Percentiles rank a stretch among this genome's conserved stretches.
Conservation (phyloP, 2,329 filamentous ascomycete genomes). For the Orbilia ellipsospora region DNA sequence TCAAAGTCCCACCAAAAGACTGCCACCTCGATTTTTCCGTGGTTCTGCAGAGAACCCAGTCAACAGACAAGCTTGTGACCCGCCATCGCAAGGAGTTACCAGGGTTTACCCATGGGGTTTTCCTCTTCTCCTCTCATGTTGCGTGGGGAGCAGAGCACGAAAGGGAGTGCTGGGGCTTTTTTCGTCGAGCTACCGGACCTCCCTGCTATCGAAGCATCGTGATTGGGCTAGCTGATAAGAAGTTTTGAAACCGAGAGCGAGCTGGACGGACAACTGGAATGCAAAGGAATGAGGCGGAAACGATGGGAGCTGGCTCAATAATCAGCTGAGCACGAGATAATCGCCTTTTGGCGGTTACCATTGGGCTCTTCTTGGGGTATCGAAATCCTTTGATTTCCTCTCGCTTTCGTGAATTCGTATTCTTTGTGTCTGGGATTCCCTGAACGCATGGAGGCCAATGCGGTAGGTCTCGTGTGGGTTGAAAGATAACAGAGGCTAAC, state of each 20-base stretch:
- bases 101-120: slow-evolving; percentile 12
- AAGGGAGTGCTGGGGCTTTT: background rate
- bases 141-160: slow-evolving; percentile 7
- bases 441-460: background rate
- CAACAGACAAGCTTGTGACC: slow-evolving; percentile 19
- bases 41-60: slow-evolving; percentile 7
- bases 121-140: background rate
- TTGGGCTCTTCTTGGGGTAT: slow-evolving; percentile 4
- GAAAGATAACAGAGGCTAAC: background rate
- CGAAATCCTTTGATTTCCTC: background rate
- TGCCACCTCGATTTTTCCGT: slow-evolving; percentile 7
- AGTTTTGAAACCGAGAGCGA: background rate
- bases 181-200: background rate
- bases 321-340: slow-evolving; percentile 29
- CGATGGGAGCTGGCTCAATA: slow-evolving; percentile 2
- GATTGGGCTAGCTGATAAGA: slow-evolving; percentile 53
- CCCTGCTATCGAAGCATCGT: slow-evolving; percentile 35
- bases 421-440: background rate
- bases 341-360: background rate
- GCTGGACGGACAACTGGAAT: slow-evolving; percentile 5
- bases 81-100: slow-evolving; percentile 8
- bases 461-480: background rate
- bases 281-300: slow-evolving; percentile 13
- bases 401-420: background rate
- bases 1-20: background rate